Base-by-base conservation (phyloP, 768 basidiomycete species). In the Amanita polypyramis region DNA sequence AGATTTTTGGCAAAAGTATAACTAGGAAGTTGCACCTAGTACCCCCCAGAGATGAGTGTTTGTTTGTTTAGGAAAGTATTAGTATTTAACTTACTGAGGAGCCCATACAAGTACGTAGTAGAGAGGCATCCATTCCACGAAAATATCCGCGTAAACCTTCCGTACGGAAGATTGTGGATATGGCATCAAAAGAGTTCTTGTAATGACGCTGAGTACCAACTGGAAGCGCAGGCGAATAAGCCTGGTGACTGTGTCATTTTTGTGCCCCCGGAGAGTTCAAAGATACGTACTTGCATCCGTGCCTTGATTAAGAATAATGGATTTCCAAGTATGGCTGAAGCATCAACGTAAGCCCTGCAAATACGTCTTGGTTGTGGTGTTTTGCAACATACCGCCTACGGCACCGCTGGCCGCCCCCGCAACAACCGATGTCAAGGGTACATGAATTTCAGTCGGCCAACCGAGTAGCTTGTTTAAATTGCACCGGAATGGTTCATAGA, bases 291-390 rank as follows among this genome's bases (percentile, higher is more conserved):
- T 74, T 99, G 96, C 86, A 99, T 97, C 38, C 96, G 80, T 4
- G 96, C 96, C 68, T 99, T 99, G 60, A 99, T 80, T 49, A 99
- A 70, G 66, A 96, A 99, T 10, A 96, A 67, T 0, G 93, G 93
- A 62, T 90, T 95, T 35, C 92, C 93, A 37, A 93, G 64, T 44
- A 74, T 72, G 0, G 86, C 86, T 86, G 50, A 8, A 34, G 21
- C 14, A 21, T n/a, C 14, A 30, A 33, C 9, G 15, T 17, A 39
- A 17, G 15, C 12, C 6, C 17, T 11, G 8, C 11, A 39, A 15
- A n/a, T n/a, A n/a, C n/a, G n/a, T n/a, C n/a, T n/a, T n/a, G n/a
- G n/a, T n/a, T n/a, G n/a, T n/a, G n/a, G n/a, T n/a, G n/a, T n/a
- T n/a, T 32, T 11, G 21, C 25, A 43, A 51, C 63, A 23, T 52